Evolutionary conservation across 495 filamentous ascomycete species (phyloP).

Genomic region (Recurvomyces mirabilis): DNA sequence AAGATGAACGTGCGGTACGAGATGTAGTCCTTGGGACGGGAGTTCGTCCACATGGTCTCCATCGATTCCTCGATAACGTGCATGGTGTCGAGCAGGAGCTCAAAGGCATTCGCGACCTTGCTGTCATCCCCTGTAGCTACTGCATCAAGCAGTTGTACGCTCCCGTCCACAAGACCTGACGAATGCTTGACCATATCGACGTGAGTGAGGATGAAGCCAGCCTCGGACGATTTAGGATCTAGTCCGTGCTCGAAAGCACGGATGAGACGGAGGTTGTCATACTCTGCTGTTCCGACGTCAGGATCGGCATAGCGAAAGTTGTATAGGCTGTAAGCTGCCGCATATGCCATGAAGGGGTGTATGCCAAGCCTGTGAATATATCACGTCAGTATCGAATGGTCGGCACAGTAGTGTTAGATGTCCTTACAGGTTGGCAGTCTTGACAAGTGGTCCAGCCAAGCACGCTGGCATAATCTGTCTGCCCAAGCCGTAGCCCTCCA

Average conservation of each 20-base stretch:
- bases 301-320: constrained; percentile 70
- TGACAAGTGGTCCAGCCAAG: constrained; percentile 63
- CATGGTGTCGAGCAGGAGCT: constrained; percentile 60
- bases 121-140: constrained; percentile 39
- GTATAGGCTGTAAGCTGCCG: constrained; percentile 80
- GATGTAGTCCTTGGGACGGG: constrained; percentile 64
- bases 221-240: constrained; percentile 77
- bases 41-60: constrained; percentile 73
- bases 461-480: constrained; percentile 55
- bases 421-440: constrained; percentile 68
- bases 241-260: constrained; percentile 82
- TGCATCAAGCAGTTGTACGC: constrained; percentile 51
- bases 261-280: constrained; percentile 71
- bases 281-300: constrained; percentile 47
- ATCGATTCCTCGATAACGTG: constrained; percentile 43
- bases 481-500: constrained; percentile 60
- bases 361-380: constrained; percentile 50
- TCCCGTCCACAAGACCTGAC: constrained; percentile 56
- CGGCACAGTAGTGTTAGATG: background rate
- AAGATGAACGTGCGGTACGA: constrained; percentile 91
- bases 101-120: constrained; percentile 49
- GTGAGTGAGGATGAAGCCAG: constrained; percentile 61
- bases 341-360: constrained; percentile 92
- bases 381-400: background rate
- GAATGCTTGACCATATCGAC: constrained; percentile 60